Evolutionary conservation across 2,329 filamentous ascomycete species (phyloP).

Genomic region (Microsporum canis): DNA sequence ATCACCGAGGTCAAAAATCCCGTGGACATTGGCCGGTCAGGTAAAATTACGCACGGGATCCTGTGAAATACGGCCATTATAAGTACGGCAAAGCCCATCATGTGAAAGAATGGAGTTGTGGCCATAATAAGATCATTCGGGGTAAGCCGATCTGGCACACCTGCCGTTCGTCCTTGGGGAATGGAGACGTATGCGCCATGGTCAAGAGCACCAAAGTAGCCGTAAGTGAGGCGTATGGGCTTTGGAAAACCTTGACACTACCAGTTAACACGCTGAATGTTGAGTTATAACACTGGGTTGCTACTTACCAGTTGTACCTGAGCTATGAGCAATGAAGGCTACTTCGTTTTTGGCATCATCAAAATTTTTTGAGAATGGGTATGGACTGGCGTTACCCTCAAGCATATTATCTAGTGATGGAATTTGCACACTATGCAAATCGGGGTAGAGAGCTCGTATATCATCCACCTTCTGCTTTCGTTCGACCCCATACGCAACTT

Average conservation of each 20-base stretch:
- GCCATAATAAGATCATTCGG: constrained; percentile 13
- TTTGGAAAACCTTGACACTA: constrained; percentile 15
- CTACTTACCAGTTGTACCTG: not conserved
- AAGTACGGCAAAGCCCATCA: constrained; percentile 19
- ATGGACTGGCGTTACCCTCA: not conserved
- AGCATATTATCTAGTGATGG: not conserved
- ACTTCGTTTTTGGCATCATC: not conserved
- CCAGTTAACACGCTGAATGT: not conserved
- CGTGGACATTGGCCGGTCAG: constrained; percentile 20
- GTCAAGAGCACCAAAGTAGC: constrained; percentile 11
- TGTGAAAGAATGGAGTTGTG: constrained; percentile 21
- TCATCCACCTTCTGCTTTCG: not conserved
- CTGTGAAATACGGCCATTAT: constrained; percentile 15
- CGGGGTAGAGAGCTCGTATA: not conserved
- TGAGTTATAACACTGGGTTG: not conserved
- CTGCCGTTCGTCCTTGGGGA: constrained; percentile 14
- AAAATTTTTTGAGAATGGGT: not conserved
- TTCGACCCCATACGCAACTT: not conserved
- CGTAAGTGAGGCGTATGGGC: constrained; percentile 22
- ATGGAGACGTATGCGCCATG: constrained; percentile 11
- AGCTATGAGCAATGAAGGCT: not conserved
- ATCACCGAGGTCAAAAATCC: constrained; percentile 17
- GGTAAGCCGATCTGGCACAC: constrained; percentile 9
- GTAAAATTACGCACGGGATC: constrained; percentile 16
- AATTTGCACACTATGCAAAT: not conserved